phyloP scores from a whole-genome alignment of 2,329 filamentous ascomycete species.

The Didymellaceae sp. region DNA sequence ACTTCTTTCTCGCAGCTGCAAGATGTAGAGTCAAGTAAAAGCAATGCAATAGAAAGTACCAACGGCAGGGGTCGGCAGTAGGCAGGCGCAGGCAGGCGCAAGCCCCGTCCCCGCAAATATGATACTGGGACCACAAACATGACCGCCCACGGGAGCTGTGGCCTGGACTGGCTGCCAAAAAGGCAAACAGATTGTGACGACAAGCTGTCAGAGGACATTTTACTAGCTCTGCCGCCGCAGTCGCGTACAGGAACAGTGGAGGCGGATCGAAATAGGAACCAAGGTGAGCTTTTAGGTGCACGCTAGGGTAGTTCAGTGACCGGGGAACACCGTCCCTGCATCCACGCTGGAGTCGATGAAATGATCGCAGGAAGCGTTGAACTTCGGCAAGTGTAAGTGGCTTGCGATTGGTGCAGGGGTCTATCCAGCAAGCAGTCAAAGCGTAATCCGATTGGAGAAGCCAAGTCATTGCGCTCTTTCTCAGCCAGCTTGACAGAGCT shows the following conservation, averaged over 20 bases:
- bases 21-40: slow-evolving; percentile 6
- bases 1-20: neutral
- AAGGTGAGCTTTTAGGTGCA: slow-evolving; percentile 25
- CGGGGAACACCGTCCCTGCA: slow-evolving; percentile 43
- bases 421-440: slow-evolving; percentile 31
- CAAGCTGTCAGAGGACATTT: slow-evolving; percentile 35
- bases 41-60: slow-evolving; percentile 13
- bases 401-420: slow-evolving; percentile 34
- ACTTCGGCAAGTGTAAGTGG: slow-evolving; percentile 35
- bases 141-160: slow-evolving; percentile 21
- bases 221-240: slow-evolving; percentile 46
- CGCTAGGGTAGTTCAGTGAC: slow-evolving; percentile 31
- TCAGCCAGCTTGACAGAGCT: slow-evolving; percentile 18
- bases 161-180: slow-evolving; percentile 23
- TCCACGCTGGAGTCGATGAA: slow-evolving; percentile 33
- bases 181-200: slow-evolving; percentile 34
- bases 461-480: slow-evolving; percentile 25
- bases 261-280: slow-evolving; percentile 20
- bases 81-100: slow-evolving; percentile 25
- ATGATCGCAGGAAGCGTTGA: slow-evolving; percentile 29
- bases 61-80: slow-evolving; percentile 19
- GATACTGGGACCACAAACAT: slow-evolving; percentile 14
- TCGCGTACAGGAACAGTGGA: slow-evolving; percentile 38
- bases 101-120: slow-evolving; percentile 27
- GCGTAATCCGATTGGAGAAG: slow-evolving; percentile 45